These are phyloP conservation scores for Globisporangium mamillatum DNA, from an alignment of 352 stramenopile genomes.

Conservation along the genomic window DNA sequence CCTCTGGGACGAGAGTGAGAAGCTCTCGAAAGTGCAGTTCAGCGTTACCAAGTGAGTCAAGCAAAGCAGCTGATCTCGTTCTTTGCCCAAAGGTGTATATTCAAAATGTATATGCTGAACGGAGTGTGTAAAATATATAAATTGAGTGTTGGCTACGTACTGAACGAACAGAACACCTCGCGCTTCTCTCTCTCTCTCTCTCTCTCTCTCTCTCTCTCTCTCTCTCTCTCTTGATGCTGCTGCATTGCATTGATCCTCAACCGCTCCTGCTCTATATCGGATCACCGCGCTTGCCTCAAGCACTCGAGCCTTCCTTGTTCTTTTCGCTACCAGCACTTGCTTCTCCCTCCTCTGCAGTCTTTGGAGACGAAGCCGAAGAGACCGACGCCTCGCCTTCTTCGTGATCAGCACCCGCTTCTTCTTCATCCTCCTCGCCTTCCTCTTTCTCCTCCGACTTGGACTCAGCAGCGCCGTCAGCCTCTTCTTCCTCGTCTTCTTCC, in stretches of 20 bases:
- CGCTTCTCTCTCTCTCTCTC: no score
- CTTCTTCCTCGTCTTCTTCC: constrained; percentile 7
- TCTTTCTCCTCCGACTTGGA: constrained; percentile 21
- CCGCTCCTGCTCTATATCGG: background rate
- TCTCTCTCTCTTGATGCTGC: no score
- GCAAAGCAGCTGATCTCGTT: background rate
- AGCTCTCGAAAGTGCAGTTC: constrained; percentile 29
- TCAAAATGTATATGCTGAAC: background rate
- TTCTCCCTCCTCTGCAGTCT: background rate
- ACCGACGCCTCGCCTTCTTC: background rate
- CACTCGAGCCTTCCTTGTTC: background rate
- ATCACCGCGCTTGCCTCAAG: background rate
- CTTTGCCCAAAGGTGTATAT: background rate
- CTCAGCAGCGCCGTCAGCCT: constrained; percentile 4
- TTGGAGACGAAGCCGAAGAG: background rate
- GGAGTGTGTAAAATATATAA: constrained; percentile 12
- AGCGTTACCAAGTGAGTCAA: constrained; percentile 5
- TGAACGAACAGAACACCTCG: no score
- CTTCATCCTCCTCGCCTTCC: constrained; percentile 20
- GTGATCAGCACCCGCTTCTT: background rate
- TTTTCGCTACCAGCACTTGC: background rate
- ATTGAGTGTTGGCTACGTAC: background rate
- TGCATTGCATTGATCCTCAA: background rate
- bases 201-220: no score
- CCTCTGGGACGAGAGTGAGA: constrained; percentile 35